Percentiles rank a stretch among this genome's conserved stretches.
phyloP scores from a whole-genome alignment of 116 monocot genomes.

The Phalaenopsis hybrid region DNA sequence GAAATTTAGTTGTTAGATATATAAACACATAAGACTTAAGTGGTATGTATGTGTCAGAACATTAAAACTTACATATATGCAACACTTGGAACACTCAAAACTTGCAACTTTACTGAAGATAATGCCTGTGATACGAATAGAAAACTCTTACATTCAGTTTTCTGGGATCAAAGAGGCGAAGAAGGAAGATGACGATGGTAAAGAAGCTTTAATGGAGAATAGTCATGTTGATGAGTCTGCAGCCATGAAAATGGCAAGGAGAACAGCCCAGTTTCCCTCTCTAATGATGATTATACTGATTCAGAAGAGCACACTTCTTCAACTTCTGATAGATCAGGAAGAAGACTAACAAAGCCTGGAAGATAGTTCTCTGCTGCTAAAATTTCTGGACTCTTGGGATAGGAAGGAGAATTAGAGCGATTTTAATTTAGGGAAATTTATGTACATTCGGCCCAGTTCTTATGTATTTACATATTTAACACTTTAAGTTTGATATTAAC shows the following conservation, averaged over 20 bases:
- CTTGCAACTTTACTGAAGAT: slow-evolving; percentile 48
- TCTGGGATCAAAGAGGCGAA: not conserved
- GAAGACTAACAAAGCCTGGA: slow-evolving; percentile 17
- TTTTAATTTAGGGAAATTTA: too few relatives aligned
- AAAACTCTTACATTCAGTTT: slow-evolving; percentile 35
- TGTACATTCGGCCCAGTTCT: too few relatives aligned
- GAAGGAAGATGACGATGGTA: not conserved
- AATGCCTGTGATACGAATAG: slow-evolving; percentile 55
- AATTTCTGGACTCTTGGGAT: slow-evolving; percentile 58
- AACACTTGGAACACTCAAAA: slow-evolving; percentile 60
- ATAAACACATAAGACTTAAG: too few relatives aligned
- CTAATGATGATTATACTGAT: slow-evolving; percentile 44
- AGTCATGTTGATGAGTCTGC: slow-evolving; percentile 23
- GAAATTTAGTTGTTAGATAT: too few relatives aligned
- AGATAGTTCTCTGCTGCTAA: slow-evolving; percentile 35
- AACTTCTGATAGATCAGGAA: not conserved
- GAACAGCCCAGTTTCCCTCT: slow-evolving; percentile 26
- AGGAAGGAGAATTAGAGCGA: not conserved
- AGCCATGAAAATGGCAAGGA: not conserved
- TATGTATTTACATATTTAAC: too few relatives aligned
- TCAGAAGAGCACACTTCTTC: slow-evolving; percentile 27
- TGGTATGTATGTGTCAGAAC: too few relatives aligned
- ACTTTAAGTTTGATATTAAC: too few relatives aligned
- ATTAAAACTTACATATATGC: too few relatives aligned
- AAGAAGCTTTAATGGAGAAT: not conserved